phyloP scores from a whole-genome alignment of 2,329 filamentous ascomycete genomes.

The Nemania diffusa region DNA sequence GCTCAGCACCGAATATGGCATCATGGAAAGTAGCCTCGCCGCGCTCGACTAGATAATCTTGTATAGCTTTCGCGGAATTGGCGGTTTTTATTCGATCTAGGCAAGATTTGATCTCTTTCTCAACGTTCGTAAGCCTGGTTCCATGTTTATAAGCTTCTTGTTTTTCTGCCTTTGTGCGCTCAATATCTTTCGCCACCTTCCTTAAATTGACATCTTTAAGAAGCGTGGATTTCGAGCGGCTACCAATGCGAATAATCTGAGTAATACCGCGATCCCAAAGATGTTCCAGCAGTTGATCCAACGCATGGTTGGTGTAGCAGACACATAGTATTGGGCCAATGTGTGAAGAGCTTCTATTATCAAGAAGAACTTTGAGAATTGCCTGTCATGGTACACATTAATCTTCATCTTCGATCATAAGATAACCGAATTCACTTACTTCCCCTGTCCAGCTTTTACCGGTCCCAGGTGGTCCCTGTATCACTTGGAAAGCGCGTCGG shows the following conservation, averaged over 20 bases:
- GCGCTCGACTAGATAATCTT: slow-evolving; percentile 2
- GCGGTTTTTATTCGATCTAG: slow-evolving; percentile 28
- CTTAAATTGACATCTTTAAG: slow-evolving; percentile 59
- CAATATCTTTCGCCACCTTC: slow-evolving; percentile 30
- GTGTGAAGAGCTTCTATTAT: slow-evolving; percentile 50
- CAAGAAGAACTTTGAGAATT: slow-evolving; percentile 65
- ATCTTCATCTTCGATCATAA: neutral
- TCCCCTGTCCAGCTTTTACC: slow-evolving; percentile 65
- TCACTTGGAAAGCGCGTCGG: slow-evolving; percentile 64
- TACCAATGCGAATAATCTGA: slow-evolving; percentile 70
- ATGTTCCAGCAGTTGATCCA: slow-evolving; percentile 69
- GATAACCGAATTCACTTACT: neutral
- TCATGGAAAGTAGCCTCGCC: neutral
- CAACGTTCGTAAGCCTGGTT: slow-evolving; percentile 31
- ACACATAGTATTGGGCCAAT: slow-evolving; percentile 63
- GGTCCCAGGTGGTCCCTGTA: slow-evolving; percentile 77
- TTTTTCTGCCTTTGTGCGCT: slow-evolving; percentile 54
- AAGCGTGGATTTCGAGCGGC: slow-evolving; percentile 62
- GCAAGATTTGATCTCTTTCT: slow-evolving; percentile 10
- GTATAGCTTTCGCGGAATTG: slow-evolving; percentile 36
- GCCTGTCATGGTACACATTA: slow-evolving; percentile 59
- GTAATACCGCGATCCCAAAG: slow-evolving; percentile 58
- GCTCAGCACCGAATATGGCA: slow-evolving; percentile 13
- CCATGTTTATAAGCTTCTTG: slow-evolving; percentile 43
- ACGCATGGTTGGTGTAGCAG: slow-evolving; percentile 61